Base-by-base conservation (phyloP, 768 basidiomycete species). In the Lactifluus subvellereus region DNA sequence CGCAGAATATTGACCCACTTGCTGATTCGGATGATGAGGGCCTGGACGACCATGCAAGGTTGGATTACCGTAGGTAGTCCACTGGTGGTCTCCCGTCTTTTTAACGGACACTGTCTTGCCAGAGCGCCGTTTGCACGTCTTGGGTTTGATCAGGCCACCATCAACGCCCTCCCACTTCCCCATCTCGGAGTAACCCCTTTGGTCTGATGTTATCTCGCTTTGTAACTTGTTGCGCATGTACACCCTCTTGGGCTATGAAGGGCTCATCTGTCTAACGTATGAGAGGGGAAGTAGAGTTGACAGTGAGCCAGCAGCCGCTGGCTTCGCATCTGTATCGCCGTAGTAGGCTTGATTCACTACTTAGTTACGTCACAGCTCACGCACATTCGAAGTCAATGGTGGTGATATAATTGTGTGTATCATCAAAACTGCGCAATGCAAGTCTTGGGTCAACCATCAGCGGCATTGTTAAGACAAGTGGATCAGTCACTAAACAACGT, bases 11-110 rank as follows among this genome's bases (percentile, higher is more conserved):
- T 40, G 88, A 91, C 69, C 86, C 88, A 16, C 75, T 90, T 16
- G 76, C 74, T 13, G 87, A 89, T 74, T 89, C 89, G 13, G 89
- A 91, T 67, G 86, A 87, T 43, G 89, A 91, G 69, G 73, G 78
- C 59, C 76, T 78, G 59, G 86, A 89, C 62, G 84, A 88, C 60
- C 76, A 87, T 66, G 76, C 81, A 51, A 79, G 82, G 48, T 70
- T 78, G 54, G 88, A 91, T 67, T 89, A 89, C 69, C 77, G 89
- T 87, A 69, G 69, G 87, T 71, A 30, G 10, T 42, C 51, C 6
- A 4, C 61, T 58, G 32, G 58, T 30, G 42, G 32, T 30, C 40
- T 49, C 9, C 40, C 37, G 52, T n/a, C 32, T 48, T 42, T 43
- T 43, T 53, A 16, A 7, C 55, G 40, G 61, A 57, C 49, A 40